Percentiles rank a stretch among this genome's conserved stretches.
Conservation (phyloP, 495 filamentous ascomycete genomes). For the Hypoxylon fragiforme region DNA sequence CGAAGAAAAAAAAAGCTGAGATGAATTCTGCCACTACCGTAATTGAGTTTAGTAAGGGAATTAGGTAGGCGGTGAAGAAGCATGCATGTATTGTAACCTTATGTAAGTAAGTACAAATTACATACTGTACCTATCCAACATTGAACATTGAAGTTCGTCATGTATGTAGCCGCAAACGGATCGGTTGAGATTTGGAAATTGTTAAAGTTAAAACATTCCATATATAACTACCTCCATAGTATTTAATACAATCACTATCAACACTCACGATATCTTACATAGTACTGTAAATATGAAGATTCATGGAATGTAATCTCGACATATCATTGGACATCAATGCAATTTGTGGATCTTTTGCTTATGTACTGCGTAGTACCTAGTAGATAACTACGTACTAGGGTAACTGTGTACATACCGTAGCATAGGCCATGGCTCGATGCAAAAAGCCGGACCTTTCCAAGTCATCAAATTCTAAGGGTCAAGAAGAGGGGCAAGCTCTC, state of each 20-base stretch:
- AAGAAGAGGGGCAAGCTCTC: not conserved
- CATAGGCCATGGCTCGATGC: too few species aligned
- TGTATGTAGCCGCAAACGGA: not conserved
- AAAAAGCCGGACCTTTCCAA: not conserved
- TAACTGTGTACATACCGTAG: too few species aligned
- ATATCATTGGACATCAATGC: too few species aligned
- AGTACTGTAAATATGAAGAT: too few species aligned
- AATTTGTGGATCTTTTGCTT: too few species aligned
- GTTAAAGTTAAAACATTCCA: not conserved
- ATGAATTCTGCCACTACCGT: slow-evolving; percentile 29
- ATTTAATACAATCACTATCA: not conserved
- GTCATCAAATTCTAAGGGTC: not conserved
- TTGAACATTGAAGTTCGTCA: too few species aligned
- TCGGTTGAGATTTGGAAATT: not conserved
- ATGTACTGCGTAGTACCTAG: too few species aligned
- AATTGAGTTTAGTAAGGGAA: not conserved
- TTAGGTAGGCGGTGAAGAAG: slow-evolving; percentile 36
- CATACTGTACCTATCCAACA: too few species aligned
- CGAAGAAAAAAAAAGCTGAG: slow-evolving; percentile 4
- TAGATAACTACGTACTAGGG: too few species aligned
- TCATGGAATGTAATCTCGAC: too few species aligned
- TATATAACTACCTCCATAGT: not conserved
- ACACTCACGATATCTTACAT: too few species aligned
- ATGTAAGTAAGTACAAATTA: not conserved
- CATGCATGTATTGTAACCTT: slow-evolving; percentile 5